Evolutionary conservation across 2,329 filamentous ascomycete genomes (phyloP), one percentile per base, ranked within the genome.

Genomic region (Penicillium hordei): DNA sequence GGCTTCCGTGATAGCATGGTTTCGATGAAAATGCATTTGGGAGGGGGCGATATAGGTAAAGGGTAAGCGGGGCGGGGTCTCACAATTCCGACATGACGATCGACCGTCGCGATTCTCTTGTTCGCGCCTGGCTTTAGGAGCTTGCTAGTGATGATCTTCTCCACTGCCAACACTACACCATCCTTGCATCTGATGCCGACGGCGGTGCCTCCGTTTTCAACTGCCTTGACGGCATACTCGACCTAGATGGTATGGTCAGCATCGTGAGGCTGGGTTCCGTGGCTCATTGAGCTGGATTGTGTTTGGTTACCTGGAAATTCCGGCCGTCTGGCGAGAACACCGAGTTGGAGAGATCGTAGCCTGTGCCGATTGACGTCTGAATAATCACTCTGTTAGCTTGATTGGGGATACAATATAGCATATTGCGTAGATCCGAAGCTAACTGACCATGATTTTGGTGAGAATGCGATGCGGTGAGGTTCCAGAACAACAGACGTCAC

Each of bases 251-350:
- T n/a, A 48, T 58, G 5, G 58, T 70, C 17, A 70, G 64, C 38
- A 55, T 8, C 15, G 19, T 44, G 42, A 36, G 43, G 29, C 36
- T 39, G 27, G 29, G 7, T 52, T 33, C 17, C 5, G 21, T 17
- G 34, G 54, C 54, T 46, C 52, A 19, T 27, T 49, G 42, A 52
- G 50, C 19, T 19, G 31, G 27, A 23, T 27, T 33, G 49, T 19
- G 15, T 25, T 48, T 43, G 12, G 55, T 62, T 74, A 95, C 91
- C 80, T 99, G 94, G 79, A 99, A 99, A 79, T 99, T 99, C 70
- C 94, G 90, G 75, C 94, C 94, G 81, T 99, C 94, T 66, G 94
- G 94, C 48, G 94, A 97, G 84, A 97, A 99, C 82, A 97, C 95
- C 73, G 94, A 97, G 86, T 99, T 99, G 76, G 91, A 91, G 72